Evolutionary conservation across 768 basidiomycete genomes (phyloP), one percentile per base, ranked within the genome.

Genomic region (Glaciozyma martinii): DNA sequence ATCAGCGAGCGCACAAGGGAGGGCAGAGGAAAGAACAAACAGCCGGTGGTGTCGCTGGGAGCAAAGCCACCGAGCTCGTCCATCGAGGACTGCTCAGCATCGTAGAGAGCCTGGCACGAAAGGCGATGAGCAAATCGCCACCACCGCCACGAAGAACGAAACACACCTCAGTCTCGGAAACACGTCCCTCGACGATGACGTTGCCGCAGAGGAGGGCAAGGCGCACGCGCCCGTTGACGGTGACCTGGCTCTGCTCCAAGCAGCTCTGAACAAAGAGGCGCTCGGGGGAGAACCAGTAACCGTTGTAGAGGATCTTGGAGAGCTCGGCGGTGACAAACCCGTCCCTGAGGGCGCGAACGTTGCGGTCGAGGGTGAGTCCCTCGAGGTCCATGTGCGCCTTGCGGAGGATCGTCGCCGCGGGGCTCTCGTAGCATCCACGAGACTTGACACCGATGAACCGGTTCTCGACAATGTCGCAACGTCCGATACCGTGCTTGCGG

Each of bases 401-500:
- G 66, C 95, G 89, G 55, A 99, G 82, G 79, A 98, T 97, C 57
- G 93, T 95, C 29, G 91, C 95, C 8, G 87, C 95, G 21, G 95
- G 95, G 2, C 89, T 87, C 78, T 99, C 95, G 81, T 99, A 99
- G 80, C 95, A 99, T n/a, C 95, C 95, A 40, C 95, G 89, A 56
- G 89, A 91, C 79, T 98, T 99, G 76, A 99, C 95, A 62, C 95
- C 95, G 76, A 98, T 97, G 81, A 95, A 99, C 60, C 95, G 84
- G 81, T 99, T 99, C 81, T 99, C 94, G 75, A 99, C 95, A 74
- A 99, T 98, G 77, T 99, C 95, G 79, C 97, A 88, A 65, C 95
- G 85, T 33, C 95, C 94, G 68, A 99, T 83, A 71, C 93, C 95
- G 78, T 99, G 94, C 76, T 89, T 90, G 70, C 94, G 82, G 43